Conservation (phyloP, 1,284 basidiomycete species). For the Sporisorium graminicola region DNA sequence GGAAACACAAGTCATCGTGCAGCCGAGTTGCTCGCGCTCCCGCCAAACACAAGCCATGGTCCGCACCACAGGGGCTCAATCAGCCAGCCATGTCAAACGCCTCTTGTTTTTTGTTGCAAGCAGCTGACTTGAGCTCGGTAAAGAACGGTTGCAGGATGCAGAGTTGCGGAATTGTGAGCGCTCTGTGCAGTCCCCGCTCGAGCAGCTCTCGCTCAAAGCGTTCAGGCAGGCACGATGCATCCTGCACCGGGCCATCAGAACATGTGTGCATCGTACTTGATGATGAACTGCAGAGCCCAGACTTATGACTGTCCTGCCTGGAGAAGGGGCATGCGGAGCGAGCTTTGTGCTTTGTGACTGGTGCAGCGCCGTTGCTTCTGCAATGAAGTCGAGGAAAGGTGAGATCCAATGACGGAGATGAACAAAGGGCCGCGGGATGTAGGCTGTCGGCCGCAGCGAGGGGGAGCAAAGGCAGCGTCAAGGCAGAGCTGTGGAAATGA, state of each 20-base stretch:
- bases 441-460: neutral
- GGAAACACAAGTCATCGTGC: neutral
- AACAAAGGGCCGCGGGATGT: neutral
- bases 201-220: conserved; percentile 1
- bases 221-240: conserved; percentile 18
- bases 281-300: too few relatives aligned
- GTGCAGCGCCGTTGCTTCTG: neutral
- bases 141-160: neutral
- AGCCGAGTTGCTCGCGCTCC: neutral
- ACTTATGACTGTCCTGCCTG: neutral
- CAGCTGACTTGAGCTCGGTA: conserved; percentile 20
- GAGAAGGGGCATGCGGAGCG: neutral
- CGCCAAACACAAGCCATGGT: neutral
- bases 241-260: neutral
- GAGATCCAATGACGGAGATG: neutral
- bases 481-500: neutral
- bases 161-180: neutral
- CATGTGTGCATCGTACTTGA: neutral
- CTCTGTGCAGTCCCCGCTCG: neutral
- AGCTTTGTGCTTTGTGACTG: too few relatives aligned
- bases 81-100: conserved; percentile 14
- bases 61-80: conserved; percentile 1
- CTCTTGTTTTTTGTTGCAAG: neutral
- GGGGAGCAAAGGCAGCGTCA: neutral
- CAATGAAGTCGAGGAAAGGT: neutral